These are phyloP conservation scores for Cyclocybe cylindracea DNA, from an alignment of 768 basidiomycete genomes.

Conservation along the genomic window DNA sequence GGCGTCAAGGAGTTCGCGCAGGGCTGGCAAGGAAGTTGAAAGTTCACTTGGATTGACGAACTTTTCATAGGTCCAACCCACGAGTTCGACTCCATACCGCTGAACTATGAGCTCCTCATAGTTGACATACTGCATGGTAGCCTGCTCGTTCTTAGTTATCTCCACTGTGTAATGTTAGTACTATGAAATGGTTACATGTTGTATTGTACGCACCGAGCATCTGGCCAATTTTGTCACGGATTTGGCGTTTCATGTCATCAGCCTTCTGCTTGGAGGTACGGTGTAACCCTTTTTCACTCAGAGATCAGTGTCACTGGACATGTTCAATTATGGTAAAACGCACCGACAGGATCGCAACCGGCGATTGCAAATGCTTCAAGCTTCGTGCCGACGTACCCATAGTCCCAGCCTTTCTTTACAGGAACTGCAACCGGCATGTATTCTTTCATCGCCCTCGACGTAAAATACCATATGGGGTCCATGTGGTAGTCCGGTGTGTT, in stretches of 20 bases:
- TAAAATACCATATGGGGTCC: constrained; percentile 22
- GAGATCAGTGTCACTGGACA: too few species aligned
- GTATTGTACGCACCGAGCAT: too few species aligned
- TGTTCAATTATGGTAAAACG: background rate
- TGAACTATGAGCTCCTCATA: constrained; percentile 16
- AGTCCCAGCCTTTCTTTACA: constrained; percentile 4
- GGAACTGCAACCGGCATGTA: constrained; percentile 17
- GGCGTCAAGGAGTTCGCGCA: background rate
- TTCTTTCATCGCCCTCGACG: constrained; percentile 5
- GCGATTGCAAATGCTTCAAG: constrained; percentile 12
- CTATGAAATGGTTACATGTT: too few species aligned
- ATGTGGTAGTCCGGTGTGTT: constrained; percentile 14
- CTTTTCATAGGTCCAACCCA: constrained; percentile 16
- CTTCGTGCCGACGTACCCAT: background rate
- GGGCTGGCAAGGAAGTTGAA: background rate
- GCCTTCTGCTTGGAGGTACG: constrained; percentile 6
- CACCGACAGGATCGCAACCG: constrained; percentile 9
- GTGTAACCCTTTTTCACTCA: background rate
- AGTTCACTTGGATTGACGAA: constrained; percentile 11
- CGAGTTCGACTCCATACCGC: constrained; percentile 14
- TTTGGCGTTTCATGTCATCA: background rate
- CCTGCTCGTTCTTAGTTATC: constrained; percentile 5
- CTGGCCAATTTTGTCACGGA: too few species aligned
- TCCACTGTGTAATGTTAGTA: background rate
- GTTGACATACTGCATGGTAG: constrained; percentile 17